Conservation (phyloP, 805 yeast species). For the Candida multigemmis region DNA sequence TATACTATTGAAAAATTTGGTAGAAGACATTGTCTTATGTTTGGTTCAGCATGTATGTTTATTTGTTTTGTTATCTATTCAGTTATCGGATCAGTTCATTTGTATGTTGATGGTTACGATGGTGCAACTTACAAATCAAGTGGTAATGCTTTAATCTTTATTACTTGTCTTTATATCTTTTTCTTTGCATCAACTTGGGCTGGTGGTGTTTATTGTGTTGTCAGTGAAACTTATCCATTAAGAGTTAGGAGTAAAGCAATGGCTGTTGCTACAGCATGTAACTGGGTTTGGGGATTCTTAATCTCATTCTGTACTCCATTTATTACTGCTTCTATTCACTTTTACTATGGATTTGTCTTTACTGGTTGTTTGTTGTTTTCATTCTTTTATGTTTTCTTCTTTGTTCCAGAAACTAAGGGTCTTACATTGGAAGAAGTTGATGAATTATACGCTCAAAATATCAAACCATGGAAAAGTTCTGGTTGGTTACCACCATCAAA, state of each 20-base stretch:
- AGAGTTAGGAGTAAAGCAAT: constrained; percentile 54
- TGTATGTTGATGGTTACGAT: constrained; percentile 31
- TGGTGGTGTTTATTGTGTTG: constrained; percentile 56
- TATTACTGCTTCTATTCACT: constrained; percentile 51
- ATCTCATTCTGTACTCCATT: constrained; percentile 62
- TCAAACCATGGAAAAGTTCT: constrained; percentile 31
- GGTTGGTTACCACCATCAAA: constrained; percentile 42
- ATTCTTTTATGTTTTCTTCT: constrained; percentile 62
- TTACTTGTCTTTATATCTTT: constrained; percentile 55
- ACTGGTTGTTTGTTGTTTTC: constrained; percentile 55
- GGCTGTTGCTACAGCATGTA: constrained; percentile 56
- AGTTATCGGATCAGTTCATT: constrained; percentile 46
- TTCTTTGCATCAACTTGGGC: constrained; percentile 70
- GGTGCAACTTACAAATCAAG: constrained; percentile 36
- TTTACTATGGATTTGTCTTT: constrained; percentile 58
- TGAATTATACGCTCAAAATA: constrained; percentile 42
- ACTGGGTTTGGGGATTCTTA: constrained; percentile 56
- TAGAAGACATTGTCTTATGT: constrained; percentile 34
- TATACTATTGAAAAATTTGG: constrained; percentile 43
- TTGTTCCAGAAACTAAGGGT: constrained; percentile 73
- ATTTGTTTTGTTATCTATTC: constrained; percentile 52
- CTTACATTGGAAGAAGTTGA: constrained; percentile 77
- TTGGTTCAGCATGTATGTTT: constrained; percentile 39
- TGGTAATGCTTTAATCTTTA: constrained; percentile 53
- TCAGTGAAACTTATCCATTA: constrained; percentile 60